Conservation (phyloP, 2,329 filamentous ascomycete genomes). For the Fusarium euwallaceae region DNA sequence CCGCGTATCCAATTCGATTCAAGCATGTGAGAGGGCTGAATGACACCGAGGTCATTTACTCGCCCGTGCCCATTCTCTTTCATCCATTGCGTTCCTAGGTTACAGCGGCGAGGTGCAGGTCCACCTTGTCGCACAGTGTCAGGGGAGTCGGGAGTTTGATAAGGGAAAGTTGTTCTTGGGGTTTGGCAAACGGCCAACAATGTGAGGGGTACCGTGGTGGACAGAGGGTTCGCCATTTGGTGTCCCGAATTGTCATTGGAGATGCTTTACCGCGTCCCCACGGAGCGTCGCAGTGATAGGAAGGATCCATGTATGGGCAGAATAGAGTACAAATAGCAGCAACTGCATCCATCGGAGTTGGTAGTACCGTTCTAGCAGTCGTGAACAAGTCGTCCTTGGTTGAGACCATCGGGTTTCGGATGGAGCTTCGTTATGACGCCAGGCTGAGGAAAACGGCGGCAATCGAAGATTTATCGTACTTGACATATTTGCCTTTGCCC, state of each 20-base stretch:
- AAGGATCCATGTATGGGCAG: background rate
- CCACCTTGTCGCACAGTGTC: slow-evolving; percentile 9
- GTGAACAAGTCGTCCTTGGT: background rate
- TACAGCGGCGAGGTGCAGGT: slow-evolving; percentile 2
- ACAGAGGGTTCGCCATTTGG: slow-evolving; percentile 15
- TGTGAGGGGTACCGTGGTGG: background rate
- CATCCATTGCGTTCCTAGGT: background rate
- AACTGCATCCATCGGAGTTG: background rate
- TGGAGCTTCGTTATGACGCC: slow-evolving; percentile 46
- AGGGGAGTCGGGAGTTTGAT: slow-evolving; percentile 7
- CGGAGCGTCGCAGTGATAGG: background rate
- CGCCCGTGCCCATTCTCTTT: background rate
- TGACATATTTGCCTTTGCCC: slow-evolving; percentile 97
- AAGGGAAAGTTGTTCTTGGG: background rate
- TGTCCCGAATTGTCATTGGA: background rate
- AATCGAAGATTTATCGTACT: slow-evolving; percentile 91
- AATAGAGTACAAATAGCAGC: slow-evolving; percentile 4
- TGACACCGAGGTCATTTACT: background rate
- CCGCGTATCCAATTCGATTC: background rate
- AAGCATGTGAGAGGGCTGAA: background rate
- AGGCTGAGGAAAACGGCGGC: slow-evolving; percentile 72
- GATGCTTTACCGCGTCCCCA: background rate
- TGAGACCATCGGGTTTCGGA: background rate
- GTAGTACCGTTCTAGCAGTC: background rate
- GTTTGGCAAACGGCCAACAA: background rate